A percentile compares a stretch with the other conserved stretches of the same genome.
Conservation (phyloP, 2,329 filamentous ascomycete species). For the Aspergillus fischeri region DNA sequence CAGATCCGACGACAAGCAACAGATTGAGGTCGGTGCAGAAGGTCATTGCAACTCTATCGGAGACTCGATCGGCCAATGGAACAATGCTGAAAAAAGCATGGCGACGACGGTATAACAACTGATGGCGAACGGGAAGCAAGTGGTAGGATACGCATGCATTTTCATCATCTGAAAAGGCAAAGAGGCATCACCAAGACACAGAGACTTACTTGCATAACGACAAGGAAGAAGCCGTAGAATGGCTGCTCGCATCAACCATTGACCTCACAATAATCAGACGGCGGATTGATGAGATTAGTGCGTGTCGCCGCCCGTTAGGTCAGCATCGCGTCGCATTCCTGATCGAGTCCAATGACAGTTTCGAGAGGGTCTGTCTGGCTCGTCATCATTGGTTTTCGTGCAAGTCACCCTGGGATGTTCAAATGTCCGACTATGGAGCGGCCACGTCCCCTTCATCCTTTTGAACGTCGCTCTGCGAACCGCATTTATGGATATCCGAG, state of each 20-base stretch:
- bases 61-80: not conserved
- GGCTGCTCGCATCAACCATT: not conserved
- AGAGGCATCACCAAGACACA: not conserved
- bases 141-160: too few species aligned
- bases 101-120: not conserved
- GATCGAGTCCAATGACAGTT: constrained; percentile 25
- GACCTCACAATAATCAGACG: constrained; percentile 21
- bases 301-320: not conserved
- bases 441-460: not conserved
- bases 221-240: constrained; percentile 3
- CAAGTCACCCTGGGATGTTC: too few species aligned
- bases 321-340: constrained; percentile 23
- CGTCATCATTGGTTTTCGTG: not conserved
- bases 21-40: too few species aligned
- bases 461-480: constrained; percentile 13
- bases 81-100: not conserved
- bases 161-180: not conserved
- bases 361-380: constrained; percentile 16
- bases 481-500: constrained; percentile 21
- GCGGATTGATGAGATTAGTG: constrained; percentile 14
- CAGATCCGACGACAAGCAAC: too few species aligned
- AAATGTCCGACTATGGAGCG: too few species aligned
- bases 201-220: constrained; percentile 5
- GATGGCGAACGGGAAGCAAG: too few species aligned
- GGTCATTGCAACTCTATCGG: not conserved